A percentile compares a stretch with the other conserved stretches of the same genome.
phyloP scores from a whole-genome alignment of 2,329 filamentous ascomycete genomes.

The Colletotrichum aenigma region DNA sequence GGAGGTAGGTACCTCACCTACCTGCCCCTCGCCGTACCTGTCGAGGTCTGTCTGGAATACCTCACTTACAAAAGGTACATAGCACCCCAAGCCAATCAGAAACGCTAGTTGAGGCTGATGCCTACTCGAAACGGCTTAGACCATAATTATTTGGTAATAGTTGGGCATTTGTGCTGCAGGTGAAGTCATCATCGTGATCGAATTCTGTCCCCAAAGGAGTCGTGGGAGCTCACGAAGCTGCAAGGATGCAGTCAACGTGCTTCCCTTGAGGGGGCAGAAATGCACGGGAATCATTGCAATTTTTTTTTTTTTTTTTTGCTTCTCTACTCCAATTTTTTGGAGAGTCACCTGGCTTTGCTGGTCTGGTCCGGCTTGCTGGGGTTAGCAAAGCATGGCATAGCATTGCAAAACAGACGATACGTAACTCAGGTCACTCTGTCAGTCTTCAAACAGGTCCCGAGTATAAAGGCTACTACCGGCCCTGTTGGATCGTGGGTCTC shows the following conservation, averaged over 20 bases:
- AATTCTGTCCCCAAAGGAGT: background rate
- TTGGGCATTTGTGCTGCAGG: slow-evolving; percentile 8
- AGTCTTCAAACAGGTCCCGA: background rate
- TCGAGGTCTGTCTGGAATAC: background rate
- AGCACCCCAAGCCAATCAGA: background rate
- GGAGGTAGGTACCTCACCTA: background rate
- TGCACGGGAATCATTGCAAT: background rate
- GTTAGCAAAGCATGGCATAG: background rate
- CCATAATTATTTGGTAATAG: slow-evolving; percentile 19
- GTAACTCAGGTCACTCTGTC: background rate
- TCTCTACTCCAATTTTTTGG: background rate
- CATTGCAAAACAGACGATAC: background rate
- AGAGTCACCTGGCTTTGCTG: slow-evolving; percentile 11
- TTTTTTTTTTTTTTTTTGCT: background rate
- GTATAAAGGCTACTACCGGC: slow-evolving; percentile 3
- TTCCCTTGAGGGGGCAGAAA: slow-evolving; percentile 1
- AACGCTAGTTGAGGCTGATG: background rate
- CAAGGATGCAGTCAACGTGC: slow-evolving; percentile 17
- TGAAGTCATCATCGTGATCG: slow-evolving; percentile 25
- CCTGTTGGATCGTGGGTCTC: slow-evolving; percentile 11
- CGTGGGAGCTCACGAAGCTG: slow-evolving; percentile 8
- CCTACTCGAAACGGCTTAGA: slow-evolving; percentile 12
- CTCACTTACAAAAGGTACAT: background rate
- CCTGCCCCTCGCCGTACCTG: background rate
- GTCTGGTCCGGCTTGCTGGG: background rate